Conservation (phyloP, 2,329 filamentous ascomycete genomes). For the Teratosphaeria pseudoeucalypti region DNA sequence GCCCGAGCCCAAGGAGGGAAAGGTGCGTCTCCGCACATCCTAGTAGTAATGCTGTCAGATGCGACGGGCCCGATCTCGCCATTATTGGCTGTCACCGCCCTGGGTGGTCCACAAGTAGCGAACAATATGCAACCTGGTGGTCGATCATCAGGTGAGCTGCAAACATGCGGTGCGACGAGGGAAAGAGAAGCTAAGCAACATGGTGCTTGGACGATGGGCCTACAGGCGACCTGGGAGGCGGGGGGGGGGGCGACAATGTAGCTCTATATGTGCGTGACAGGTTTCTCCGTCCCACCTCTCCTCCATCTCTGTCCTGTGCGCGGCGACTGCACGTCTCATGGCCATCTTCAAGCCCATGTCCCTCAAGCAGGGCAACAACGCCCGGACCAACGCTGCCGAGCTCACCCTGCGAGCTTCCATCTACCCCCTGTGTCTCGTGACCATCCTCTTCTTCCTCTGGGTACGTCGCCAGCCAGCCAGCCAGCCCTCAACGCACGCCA, state of each 20-base stretch:
- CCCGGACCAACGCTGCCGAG: constrained; percentile 47
- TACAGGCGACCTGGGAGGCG: background rate
- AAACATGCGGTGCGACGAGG: background rate
- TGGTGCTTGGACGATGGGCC: background rate
- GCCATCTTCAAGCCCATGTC: constrained; percentile 9
- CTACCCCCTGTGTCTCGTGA: constrained; percentile 56
- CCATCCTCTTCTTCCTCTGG: constrained; percentile 56
- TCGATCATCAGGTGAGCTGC: background rate
- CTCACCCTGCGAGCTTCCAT: constrained; percentile 58
- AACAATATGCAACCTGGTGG: background rate
- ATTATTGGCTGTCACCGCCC: background rate
- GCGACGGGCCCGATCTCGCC: background rate
- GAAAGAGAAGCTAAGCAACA: background rate
- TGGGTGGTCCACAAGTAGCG: background rate
- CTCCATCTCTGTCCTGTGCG: background rate
- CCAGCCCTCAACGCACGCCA: background rate
- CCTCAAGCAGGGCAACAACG: constrained; percentile 27
- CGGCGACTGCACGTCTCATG: background rate
- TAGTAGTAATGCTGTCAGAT: background rate
- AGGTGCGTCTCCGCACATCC: background rate
- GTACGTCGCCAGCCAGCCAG: constrained; percentile 20
- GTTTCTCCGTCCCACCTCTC: background rate
- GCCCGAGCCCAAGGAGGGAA: background rate
- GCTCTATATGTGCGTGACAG: background rate
- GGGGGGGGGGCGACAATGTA: background rate